Conservation (phyloP, 495 filamentous ascomycete species). For the Penicillium herquei region DNA sequence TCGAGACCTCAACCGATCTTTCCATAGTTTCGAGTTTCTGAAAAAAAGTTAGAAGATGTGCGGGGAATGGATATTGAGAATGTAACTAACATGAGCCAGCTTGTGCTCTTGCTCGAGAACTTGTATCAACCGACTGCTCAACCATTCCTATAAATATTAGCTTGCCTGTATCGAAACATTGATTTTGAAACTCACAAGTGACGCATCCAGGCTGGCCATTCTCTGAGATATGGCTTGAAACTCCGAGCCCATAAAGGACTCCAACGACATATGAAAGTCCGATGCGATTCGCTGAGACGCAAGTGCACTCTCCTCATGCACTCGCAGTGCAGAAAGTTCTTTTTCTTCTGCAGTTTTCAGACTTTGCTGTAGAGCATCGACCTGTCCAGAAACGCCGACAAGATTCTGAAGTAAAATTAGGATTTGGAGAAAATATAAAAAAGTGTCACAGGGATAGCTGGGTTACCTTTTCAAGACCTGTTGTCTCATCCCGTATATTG, state of each 20-base stretch:
- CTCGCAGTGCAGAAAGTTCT: constrained; percentile 11
- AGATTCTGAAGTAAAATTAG: not conserved
- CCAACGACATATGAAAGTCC: constrained; percentile 23
- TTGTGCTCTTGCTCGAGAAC: constrained; percentile 33
- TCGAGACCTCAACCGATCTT: constrained; percentile 32
- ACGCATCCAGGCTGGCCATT: constrained; percentile 31
- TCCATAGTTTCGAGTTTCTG: constrained; percentile 35
- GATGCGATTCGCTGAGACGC: constrained; percentile 33
- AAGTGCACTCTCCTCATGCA: constrained; percentile 23
- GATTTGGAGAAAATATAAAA: not conserved
- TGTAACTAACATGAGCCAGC: constrained; percentile 28
- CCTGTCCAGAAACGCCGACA: constrained; percentile 26
- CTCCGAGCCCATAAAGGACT: constrained; percentile 27
- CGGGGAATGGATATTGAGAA: not conserved
- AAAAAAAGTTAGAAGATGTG: constrained; percentile 11
- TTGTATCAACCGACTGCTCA: constrained; percentile 25
- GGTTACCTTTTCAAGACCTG: constrained; percentile 33
- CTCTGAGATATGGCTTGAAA: constrained; percentile 24
- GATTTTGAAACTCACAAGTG: constrained; percentile 24
- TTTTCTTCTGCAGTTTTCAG: constrained; percentile 22
- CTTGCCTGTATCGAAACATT: not conserved
- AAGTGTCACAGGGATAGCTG: not conserved
- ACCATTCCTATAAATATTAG: constrained; percentile 24
- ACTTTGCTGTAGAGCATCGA: constrained; percentile 34
- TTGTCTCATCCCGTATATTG: constrained; percentile 23